Evolutionary conservation across 164 flowering plant species (phyloP), one percentile per base, ranked within the genome.

Genomic region (Vitis cinerea): DNA sequence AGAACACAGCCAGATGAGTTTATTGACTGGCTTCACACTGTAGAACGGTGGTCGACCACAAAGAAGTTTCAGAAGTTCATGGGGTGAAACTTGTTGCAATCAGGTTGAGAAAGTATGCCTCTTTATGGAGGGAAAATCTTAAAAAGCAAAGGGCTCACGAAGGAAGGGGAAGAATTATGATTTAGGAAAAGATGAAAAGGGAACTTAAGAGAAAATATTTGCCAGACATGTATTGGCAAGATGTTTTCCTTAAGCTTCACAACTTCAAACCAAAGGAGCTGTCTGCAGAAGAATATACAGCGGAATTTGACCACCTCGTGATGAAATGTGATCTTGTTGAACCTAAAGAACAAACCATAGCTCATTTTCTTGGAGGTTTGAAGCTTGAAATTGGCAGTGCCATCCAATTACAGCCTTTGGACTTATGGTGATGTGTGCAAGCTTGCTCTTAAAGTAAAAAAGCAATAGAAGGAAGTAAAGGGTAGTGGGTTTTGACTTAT

Each of bases 341-440:
- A 31, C 31, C 17, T 7, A 71, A 75, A 47, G 71, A 65, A 23
- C 74, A 75, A 61, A 71, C 65, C 4, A 17, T 75, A 1, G 67
- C 74, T 14, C 61, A 63, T 6, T 74, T 12, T 17, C 63, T 62
- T 19, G 64, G 58, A n/a, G 77, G 68, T 7, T 13, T 74, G 11
- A 57, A 51, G 27, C 27, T 1, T 23, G 27, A 23, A 23, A 23
- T 23, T 23, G 27, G 27, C 27, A 19, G 23, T 19, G 27, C 27
- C 2, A 2, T 23, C 27, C 27, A 23, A 23, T 23, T 23, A 23
- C 27, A 23, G 27, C 27, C 27, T 23, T 23, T 23, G 27, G 27
- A 23, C 27, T 23, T 23, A 1, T 23, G 27, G 27, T 23, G 27
- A 23, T 23, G 27, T 23, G 27, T 23, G 27, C 27, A 23, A 23